Conservation (phyloP, 257 asterid genomes). For the Plantago elongata region DNA sequence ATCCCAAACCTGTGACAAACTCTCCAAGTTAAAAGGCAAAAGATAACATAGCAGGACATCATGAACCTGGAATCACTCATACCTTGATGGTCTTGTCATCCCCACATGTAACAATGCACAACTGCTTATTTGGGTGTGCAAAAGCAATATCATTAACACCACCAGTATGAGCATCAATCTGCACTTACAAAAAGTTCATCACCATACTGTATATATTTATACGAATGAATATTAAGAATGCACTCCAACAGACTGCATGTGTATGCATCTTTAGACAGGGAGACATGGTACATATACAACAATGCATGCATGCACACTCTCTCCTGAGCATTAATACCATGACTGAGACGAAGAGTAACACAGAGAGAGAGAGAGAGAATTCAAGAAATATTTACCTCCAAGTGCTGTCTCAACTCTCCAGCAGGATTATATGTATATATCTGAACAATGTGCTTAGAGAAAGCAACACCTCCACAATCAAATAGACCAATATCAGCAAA, state of each 20-base stretch:
- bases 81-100: constrained; percentile 98
- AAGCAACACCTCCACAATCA: constrained; percentile 64
- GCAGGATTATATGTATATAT: constrained; percentile 66
- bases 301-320: no score
- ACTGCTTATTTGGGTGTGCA: constrained; percentile 93
- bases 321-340: no score
- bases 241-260: no score
- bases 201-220: neutral
- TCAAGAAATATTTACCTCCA: constrained; percentile 47
- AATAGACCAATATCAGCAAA: constrained; percentile 9
- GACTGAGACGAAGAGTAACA: neutral
- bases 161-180: constrained; percentile 95
- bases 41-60: constrained; percentile 14
- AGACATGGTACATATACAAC: neutral
- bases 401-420: constrained; percentile 74
- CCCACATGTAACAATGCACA: constrained; percentile 88
- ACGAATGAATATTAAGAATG: neutral
- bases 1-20: constrained; percentile 78
- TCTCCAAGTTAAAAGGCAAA: constrained; percentile 18
- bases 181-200: constrained; percentile 26
- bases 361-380: neutral
- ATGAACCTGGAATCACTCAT: constrained; percentile 14
- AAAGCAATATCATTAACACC: constrained; percentile 96
- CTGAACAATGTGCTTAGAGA: constrained; percentile 87
- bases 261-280: neutral